A percentile compares a stretch with the other conserved stretches of the same genome.
Evolutionary conservation across 805 yeast genomes (phyloP).

Genomic region (Kodamaea restingae): DNA sequence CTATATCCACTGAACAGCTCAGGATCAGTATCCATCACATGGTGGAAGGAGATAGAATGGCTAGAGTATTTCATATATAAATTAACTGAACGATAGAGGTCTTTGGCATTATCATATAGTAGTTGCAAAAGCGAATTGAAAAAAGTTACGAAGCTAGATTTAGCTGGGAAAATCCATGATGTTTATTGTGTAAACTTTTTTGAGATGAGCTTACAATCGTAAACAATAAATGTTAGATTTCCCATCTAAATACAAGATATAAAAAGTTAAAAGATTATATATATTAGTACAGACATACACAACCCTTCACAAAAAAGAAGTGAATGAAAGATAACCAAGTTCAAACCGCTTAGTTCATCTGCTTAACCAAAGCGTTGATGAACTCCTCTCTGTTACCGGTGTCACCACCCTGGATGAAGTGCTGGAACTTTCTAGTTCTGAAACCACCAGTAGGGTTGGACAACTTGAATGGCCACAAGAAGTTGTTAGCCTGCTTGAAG

Average conservation of each 20-base stretch:
- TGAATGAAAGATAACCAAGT: constrained; percentile 1
- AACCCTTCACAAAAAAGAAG: constrained; percentile 7
- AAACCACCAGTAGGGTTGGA: constrained; percentile 97
- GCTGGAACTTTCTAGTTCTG: constrained; percentile 97
- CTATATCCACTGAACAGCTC: constrained; percentile 1
- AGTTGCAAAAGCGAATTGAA: too few relatives aligned
- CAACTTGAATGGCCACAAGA: constrained; percentile 96
- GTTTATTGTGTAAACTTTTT: too few relatives aligned
- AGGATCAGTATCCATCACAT: constrained; percentile 7
- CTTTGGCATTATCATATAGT: too few relatives aligned
- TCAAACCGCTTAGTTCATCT: constrained; percentile 65
- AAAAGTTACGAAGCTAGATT: too few relatives aligned
- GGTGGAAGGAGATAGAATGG: constrained; percentile 34
- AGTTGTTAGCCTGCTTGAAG: constrained; percentile 98
- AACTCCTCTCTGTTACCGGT: constrained; percentile 96
- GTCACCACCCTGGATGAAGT: constrained; percentile 97
- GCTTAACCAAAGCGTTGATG: constrained; percentile 91
- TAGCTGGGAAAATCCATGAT: too few relatives aligned
- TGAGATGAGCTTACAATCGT: constrained; percentile 4
- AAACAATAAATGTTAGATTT: background rate
- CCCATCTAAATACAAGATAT: constrained; percentile 6
- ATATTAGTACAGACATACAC: constrained; percentile 8
- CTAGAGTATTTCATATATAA: constrained; percentile 25
- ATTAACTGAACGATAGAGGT: constrained; percentile 6
- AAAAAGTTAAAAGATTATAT: constrained; percentile 5